Evolutionary conservation across 169 alveolate species (phyloP), one percentile per base, ranked within the genome.

Genomic region (Eimeria falciformis): DNA sequence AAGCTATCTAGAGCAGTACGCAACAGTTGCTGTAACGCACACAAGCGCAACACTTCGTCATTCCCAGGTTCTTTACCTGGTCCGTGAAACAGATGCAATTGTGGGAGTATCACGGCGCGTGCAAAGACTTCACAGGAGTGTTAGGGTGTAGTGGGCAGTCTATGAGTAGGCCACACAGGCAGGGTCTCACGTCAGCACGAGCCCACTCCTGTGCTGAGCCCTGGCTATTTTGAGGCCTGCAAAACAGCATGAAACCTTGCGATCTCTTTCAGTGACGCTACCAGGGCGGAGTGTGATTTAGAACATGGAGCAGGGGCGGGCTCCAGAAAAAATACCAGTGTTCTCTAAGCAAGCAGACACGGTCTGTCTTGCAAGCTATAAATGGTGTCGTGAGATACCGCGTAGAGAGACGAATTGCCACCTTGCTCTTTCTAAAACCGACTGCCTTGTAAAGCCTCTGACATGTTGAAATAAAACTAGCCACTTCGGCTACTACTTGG

Each of bases 191-290:
- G 17, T 78, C 87, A 17, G 87, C 87, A 11, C 33, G 68, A 25
- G 87, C 87, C 87, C 87, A 78, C 62, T 78, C 87, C 27, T 78
- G 71, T 14, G n/a, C 87, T 78, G 87, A 78, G 27, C 87, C 87
- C n/a, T 78, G 87, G 69, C 87, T 78, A 47, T 46, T 78, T 21
- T 46, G 29, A 17, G 87, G 87, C 53, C 87, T 78, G 87, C 27
- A 47, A 27, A 23, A 25, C 85, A 40, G 5, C 25, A 73, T 3
- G 37, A 58, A n/a, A 43, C 84, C 65, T 33, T 33, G 40, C 40
- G 0, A 1, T 33, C 40, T 33, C 40, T 33, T 33, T 2, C 40
- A 33, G 40, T 33, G 40, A 33, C 40, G 40, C 40, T 33, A 33
- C 40, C 40, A 33, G 40, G 40, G 40, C n/a, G 2, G 40, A 33